Evolutionary conservation across 2,329 filamentous ascomycete genomes (phyloP).

Genomic region (Cladobotryum protrusum): DNA sequence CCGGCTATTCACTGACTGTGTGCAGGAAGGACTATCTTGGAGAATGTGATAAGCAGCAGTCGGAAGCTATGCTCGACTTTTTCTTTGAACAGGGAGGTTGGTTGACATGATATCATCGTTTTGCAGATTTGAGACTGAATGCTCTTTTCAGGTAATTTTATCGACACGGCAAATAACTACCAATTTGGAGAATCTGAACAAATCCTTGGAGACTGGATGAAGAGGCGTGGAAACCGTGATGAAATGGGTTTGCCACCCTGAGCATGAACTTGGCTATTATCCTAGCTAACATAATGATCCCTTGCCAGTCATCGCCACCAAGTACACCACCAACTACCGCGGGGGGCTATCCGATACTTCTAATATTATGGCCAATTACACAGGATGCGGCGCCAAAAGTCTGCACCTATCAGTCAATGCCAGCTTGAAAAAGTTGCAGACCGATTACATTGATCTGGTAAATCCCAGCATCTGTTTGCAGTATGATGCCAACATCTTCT

Average conservation of each 20-base stretch:
- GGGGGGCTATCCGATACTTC: slow-evolving; percentile 30
- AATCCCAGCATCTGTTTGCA: slow-evolving; percentile 9
- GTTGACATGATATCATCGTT: background rate
- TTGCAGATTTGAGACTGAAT: background rate
- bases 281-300: background rate
- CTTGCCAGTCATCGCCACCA: slow-evolving; percentile 57
- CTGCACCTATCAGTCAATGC: slow-evolving; percentile 48
- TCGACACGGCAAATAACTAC: slow-evolving; percentile 67
- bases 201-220: slow-evolving; percentile 69
- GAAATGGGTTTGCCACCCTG: slow-evolving; percentile 46
- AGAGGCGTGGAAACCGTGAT: slow-evolving; percentile 55
- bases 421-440: slow-evolving; percentile 57
- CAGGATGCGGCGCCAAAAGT: slow-evolving; percentile 58
- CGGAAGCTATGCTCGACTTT: slow-evolving; percentile 60
- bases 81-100: slow-evolving; percentile 49
- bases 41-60: slow-evolving; percentile 54
- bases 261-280: background rate
- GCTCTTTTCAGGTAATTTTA: slow-evolving; percentile 57
- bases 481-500: background rate
- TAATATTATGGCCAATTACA: slow-evolving; percentile 45
- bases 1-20: background rate
- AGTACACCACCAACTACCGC: slow-evolving; percentile 56
- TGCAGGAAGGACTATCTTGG: slow-evolving; percentile 53
- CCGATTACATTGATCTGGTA: slow-evolving; percentile 62
- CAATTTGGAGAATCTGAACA: slow-evolving; percentile 55